These are phyloP conservation scores for Malus fusca DNA, from an alignment of 306 rosid genomes.

Conservation along the genomic window DNA sequence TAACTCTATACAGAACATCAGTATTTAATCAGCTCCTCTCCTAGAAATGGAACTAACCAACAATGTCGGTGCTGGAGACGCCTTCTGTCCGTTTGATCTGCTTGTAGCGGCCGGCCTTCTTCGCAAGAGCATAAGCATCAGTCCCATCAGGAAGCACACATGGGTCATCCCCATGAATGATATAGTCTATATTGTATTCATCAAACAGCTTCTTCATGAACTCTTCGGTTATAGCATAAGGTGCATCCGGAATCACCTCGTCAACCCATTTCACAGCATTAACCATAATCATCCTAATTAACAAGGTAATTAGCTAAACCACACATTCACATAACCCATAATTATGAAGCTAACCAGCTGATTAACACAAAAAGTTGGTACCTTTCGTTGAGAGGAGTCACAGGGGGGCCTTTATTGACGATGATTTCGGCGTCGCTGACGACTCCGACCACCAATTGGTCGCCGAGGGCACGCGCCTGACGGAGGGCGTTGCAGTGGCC, in stretches of 20 bases:
- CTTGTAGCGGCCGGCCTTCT: constrained; percentile 63
- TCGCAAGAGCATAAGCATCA: constrained; percentile 59
- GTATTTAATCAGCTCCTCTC: not conserved
- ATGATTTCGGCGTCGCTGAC: constrained; percentile 52
- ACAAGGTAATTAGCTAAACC: not conserved
- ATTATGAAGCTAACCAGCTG: not conserved
- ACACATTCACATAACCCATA: not conserved
- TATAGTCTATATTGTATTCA: constrained; percentile 46
- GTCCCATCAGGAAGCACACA: constrained; percentile 61
- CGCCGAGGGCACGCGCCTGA: constrained; percentile 61
- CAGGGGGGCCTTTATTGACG: constrained; percentile 55
- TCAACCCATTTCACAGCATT: constrained; percentile 60
- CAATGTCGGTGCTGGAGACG: constrained; percentile 60
- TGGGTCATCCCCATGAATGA: constrained; percentile 57
- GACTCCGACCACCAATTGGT: constrained; percentile 51
- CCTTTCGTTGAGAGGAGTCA: constrained; percentile 55
- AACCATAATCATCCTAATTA: constrained; percentile 51
- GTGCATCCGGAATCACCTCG: constrained; percentile 55
- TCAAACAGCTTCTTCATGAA: constrained; percentile 57
- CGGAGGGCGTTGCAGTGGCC: constrained; percentile 68
- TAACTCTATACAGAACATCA: not conserved
- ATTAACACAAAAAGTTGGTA: not conserved
- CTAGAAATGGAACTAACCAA: constrained; percentile 28
- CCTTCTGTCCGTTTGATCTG: constrained; percentile 66
- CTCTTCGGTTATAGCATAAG: constrained; percentile 56